Evolutionary conservation across 331 rosid genomes (phyloP), one percentile per base, ranked within the genome.

Genomic region (Acacia concinna): DNA sequence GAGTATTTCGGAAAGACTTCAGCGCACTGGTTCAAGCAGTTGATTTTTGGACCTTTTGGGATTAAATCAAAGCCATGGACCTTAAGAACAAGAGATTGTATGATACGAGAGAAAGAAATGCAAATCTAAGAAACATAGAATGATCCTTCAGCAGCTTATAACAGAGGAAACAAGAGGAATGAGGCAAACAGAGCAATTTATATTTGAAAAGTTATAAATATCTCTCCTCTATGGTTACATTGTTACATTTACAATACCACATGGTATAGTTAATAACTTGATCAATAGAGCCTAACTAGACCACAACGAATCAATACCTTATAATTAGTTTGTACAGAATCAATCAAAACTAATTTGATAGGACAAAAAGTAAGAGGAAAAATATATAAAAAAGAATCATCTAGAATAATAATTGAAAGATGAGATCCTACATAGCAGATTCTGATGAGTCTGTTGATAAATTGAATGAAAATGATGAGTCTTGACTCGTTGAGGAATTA

Each of bases 401-500:
- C 63, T 21, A 10, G 9, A 13, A 28, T 28, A 13, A 14, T 60
- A 30, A 1, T 5, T 60, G 67, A 9, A 30, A 60, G 21, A 60
- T 30, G 4, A 13, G 34, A 32, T 65, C 38, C 68, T 28, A 64
- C 46, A 31, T 15, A 62, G 30, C 6, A 37, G 73, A 38, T 10
- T 34, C 30, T 44, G 47, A 37, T n/a, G 4, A 46, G 14, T 34
- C 34, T 31, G 56, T 30, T 8, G 4, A 4, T 8, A 49, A 20
- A 28, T 43, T 59, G 44, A 18, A 65, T 15, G 20, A 73, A 56
- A 35, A 34, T 80, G 84, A 82, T 15, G 84, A 87, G 71, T 84
- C 81, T 60, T 74, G 85, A 67, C 79, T 79, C 8, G 57, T 38
- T 20, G 84, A 80, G 30, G 81, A 83, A 76, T 90, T 86, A 75